Conservation (phyloP, 306 rosid species). For the Vachellia pachyceras region DNA sequence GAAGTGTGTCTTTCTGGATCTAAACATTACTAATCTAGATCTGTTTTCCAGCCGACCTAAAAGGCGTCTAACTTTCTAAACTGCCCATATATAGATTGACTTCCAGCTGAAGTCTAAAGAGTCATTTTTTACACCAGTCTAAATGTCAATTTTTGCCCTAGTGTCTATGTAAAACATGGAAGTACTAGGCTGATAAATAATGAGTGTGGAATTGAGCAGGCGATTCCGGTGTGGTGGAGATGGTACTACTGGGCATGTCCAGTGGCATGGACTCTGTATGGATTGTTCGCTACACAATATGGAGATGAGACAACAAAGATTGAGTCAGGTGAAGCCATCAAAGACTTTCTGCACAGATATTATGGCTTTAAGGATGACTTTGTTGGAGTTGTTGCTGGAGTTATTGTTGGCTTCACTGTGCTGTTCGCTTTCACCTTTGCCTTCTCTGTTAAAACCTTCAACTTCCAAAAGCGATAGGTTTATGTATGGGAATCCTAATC, state of each 20-base stretch:
- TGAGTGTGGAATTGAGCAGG: conserved; percentile 23
- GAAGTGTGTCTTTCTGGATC: too few species aligned
- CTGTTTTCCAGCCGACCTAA: not conserved
- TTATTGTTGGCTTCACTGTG: conserved; percentile 40
- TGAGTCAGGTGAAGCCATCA: conserved; percentile 40
- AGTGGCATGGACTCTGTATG: conserved; percentile 72
- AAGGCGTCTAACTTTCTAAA: too few species aligned
- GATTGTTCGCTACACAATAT: conserved; percentile 65
- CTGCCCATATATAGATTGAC: too few species aligned
- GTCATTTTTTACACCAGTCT: not conserved
- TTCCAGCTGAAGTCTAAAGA: too few species aligned
- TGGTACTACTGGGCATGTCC: conserved; percentile 82
- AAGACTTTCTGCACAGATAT: conserved; percentile 45
- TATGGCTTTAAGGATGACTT: conserved; percentile 54
- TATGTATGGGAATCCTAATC: too few species aligned
- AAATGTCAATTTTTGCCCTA: too few species aligned
- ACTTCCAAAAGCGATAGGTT: conserved; percentile 52
- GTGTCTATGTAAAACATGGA: not conserved
- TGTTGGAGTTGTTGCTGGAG: conserved; percentile 45
- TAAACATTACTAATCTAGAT: too few species aligned
- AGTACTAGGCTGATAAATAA: too few species aligned
- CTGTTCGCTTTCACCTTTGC: conserved; percentile 55
- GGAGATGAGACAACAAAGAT: conserved; percentile 49
- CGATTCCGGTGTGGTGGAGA: conserved; percentile 84
- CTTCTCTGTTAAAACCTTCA: conserved; percentile 46